Evolutionary conservation across 202 grass and related monocot species (phyloP).

Genomic region (Brachypodium distachyon): DNA sequence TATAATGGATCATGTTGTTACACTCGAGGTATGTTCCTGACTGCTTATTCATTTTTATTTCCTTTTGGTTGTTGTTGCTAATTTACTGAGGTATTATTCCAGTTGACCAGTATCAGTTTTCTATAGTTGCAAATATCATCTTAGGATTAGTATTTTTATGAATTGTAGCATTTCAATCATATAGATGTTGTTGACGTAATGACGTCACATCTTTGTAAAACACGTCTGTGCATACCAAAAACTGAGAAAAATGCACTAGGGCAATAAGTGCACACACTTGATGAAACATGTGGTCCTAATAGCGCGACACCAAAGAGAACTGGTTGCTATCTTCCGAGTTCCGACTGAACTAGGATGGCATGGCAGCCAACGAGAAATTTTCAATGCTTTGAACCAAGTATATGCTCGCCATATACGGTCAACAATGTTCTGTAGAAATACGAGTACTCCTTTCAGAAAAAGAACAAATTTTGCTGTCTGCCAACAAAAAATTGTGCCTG

Average conservation of each 20-base stretch:
- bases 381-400: background rate
- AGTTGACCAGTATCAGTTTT: background rate
- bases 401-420: background rate
- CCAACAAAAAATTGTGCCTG: background rate
- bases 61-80: background rate
- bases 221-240: background rate
- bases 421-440: background rate
- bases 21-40: constrained; percentile 56
- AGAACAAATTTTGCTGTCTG: background rate
- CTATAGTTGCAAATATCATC: background rate
- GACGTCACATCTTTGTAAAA: constrained; percentile 7
- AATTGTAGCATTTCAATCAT: background rate
- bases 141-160: constrained; percentile 1
- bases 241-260: background rate
- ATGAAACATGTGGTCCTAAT: background rate
- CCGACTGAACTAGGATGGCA: background rate
- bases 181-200: background rate
- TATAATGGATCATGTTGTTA: constrained; percentile 86
- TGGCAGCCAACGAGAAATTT: background rate
- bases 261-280: background rate
- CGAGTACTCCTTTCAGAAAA: background rate
- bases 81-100: background rate
- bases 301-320: background rate
- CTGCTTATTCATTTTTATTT: background rate
- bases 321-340: background rate